Percentiles rank a stretch among this genome's conserved stretches.
phyloP scores from a whole-genome alignment of 2,329 filamentous ascomycete genomes.

The Ascochyta fabae region DNA sequence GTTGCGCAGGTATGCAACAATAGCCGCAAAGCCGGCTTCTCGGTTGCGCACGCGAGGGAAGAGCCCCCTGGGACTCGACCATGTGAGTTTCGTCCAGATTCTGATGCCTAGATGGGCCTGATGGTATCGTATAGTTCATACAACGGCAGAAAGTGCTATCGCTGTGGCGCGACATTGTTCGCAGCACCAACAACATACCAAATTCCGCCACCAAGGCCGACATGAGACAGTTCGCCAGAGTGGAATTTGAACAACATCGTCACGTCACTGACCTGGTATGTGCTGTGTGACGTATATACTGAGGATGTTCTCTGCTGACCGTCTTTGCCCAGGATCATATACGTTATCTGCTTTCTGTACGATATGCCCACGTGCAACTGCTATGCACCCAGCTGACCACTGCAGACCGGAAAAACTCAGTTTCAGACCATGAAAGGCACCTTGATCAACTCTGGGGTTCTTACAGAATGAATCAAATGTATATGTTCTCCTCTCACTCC shows the following conservation, averaged over 20 bases:
- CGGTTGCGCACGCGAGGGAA: conserved; percentile 42
- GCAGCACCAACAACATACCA: conserved; percentile 47
- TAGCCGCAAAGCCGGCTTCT: conserved; percentile 37
- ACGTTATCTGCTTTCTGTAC: conserved; percentile 56
- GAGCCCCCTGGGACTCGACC: conserved; percentile 42
- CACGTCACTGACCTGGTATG: conserved; percentile 56
- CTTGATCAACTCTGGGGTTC: conserved; percentile 43
- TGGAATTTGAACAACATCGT: conserved; percentile 57
- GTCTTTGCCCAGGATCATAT: conserved; percentile 50
- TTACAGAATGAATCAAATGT: conserved; percentile 26
- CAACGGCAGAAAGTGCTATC: conserved; percentile 55
- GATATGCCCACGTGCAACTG: conserved; percentile 5
- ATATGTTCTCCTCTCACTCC: conserved; percentile 8
- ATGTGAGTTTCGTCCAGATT: conserved; percentile 23
- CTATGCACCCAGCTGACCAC: conserved; percentile 8
- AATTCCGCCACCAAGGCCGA: conserved; percentile 46
- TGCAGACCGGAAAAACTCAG: conserved; percentile 57
- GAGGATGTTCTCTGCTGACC: conserved; percentile 11
- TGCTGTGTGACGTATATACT: not conserved
- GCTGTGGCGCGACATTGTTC: conserved; percentile 57
- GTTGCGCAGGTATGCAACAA: conserved; percentile 44
- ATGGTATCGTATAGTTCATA: conserved; percentile 51
- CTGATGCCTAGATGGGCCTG: not conserved
- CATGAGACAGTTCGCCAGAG: conserved; percentile 56
- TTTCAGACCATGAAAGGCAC: conserved; percentile 56